These are phyloP conservation scores for Filobasidium floriforme DNA, from an alignment of 768 basidiomycete species.

Conservation along the genomic window DNA sequence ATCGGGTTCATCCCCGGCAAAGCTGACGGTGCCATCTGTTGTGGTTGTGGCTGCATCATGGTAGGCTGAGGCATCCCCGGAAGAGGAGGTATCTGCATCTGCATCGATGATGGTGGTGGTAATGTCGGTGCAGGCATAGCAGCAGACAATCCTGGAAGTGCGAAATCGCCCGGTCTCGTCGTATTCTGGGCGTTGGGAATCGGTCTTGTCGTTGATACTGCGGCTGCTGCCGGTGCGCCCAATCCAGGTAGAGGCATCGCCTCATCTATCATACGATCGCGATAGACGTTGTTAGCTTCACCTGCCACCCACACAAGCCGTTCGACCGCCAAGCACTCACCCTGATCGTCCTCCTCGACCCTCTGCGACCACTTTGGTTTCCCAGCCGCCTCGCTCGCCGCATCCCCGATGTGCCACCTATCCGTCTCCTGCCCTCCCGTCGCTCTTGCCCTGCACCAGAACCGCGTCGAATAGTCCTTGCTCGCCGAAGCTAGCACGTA, in stretches of 20 bases:
- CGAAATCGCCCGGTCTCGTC: no score
- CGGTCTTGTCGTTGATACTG: background rate
- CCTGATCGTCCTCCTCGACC: slow-evolving; percentile 24
- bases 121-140: no score
- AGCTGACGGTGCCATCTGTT: background rate
- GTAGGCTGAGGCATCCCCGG: background rate
- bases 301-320: background rate
- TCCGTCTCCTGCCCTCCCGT: slow-evolving; percentile 40
- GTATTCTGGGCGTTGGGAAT: background rate
- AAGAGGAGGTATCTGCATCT: slow-evolving; percentile 4
- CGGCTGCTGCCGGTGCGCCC: slow-evolving; percentile 17
- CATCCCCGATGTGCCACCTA: slow-evolving; percentile 42
- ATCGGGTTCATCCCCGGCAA: background rate
- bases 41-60: no score
- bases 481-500: slow-evolving; percentile 87
- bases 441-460: slow-evolving; percentile 68
- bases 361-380: slow-evolving; percentile 10
- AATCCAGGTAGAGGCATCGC: slow-evolving; percentile 34
- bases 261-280: slow-evolving; percentile 4
- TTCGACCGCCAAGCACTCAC: slow-evolving; percentile 9
- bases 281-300: background rate
- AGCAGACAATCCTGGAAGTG: no score
- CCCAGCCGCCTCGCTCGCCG: slow-evolving; percentile 16
- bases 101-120: slow-evolving; percentile 3
- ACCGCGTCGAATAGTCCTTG: slow-evolving; percentile 99